These are phyloP conservation scores for Kwoniella shivajii DNA, from an alignment of 1,284 basidiomycete genomes.

Conservation along the genomic window DNA sequence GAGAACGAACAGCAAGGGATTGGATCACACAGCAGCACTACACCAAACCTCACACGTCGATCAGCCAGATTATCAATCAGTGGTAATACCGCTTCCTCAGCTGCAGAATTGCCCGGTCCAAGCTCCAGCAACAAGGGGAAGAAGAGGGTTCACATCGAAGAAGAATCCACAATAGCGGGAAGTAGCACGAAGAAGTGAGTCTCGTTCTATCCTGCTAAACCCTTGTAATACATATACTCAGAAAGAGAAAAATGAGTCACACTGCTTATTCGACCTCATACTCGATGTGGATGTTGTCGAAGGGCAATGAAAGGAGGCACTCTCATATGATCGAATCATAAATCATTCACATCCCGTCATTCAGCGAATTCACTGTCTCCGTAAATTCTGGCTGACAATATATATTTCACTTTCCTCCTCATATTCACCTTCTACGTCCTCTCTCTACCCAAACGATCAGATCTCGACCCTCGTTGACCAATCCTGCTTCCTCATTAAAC, in stretches of 20 bases:
- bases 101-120: slow-evolving; percentile 15
- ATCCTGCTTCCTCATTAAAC: slow-evolving; percentile 7
- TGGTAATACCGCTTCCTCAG: slow-evolving; percentile 6
- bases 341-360: background rate
- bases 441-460: no score
- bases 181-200: slow-evolving; percentile 28
- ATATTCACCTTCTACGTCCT: background rate
- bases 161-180: slow-evolving; percentile 4
- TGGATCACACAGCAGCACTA: background rate
- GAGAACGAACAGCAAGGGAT: background rate
- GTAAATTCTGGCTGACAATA: no score
- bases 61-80: slow-evolving; percentile 38
- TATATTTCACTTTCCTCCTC: no score
- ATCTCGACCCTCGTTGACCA: background rate
- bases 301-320: slow-evolving; percentile 2
- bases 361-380: no score
- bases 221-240: no score
- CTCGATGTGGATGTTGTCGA: background rate
- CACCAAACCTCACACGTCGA: slow-evolving; percentile 26
- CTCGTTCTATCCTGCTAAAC: background rate
- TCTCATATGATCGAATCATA: background rate
- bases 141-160: slow-evolving; percentile 28
- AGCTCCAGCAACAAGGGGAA: slow-evolving; percentile 31
- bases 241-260: no score
- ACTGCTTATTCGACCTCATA: no score